A percentile compares a stretch with the other conserved stretches of the same genome.
phyloP scores from a whole-genome alignment of 78 protist species.

The Chrysochromulina parva region DNA sequence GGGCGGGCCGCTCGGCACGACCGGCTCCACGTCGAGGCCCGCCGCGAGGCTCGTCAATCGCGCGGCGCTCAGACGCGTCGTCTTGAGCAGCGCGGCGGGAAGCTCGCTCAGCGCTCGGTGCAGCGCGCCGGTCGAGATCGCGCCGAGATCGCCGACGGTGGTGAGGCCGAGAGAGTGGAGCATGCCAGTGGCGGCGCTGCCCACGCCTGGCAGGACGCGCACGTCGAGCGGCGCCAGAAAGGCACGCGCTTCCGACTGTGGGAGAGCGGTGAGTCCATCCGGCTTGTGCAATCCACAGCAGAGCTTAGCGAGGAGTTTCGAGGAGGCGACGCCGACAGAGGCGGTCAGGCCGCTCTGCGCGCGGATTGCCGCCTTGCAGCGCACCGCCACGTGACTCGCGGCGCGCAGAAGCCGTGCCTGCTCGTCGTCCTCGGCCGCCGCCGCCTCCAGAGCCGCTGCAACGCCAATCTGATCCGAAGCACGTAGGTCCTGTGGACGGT shows the following conservation, averaged over 20 bases:
- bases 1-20: background rate
- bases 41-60: background rate
- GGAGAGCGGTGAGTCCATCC: conserved; percentile 16
- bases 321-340: conserved; percentile 39
- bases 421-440: no score
- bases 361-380: no score
- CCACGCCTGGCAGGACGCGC: conserved; percentile 14
- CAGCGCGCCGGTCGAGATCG: background rate
- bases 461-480: no score
- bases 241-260: background rate
- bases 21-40: background rate
- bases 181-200: background rate
- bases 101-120: background rate
- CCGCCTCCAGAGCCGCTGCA: no score
- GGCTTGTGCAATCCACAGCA: conserved; percentile 37
- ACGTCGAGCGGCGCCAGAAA: background rate
- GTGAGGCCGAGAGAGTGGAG: background rate
- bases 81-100: background rate
- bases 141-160: background rate
- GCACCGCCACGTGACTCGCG: background rate
- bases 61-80: background rate
- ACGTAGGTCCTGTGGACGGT: no score
- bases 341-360: background rate
- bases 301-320: conserved; percentile 33
- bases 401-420: background rate